Evolutionary conservation across 345 rosid genomes (phyloP).

Genomic region (Carallia brachiata): DNA sequence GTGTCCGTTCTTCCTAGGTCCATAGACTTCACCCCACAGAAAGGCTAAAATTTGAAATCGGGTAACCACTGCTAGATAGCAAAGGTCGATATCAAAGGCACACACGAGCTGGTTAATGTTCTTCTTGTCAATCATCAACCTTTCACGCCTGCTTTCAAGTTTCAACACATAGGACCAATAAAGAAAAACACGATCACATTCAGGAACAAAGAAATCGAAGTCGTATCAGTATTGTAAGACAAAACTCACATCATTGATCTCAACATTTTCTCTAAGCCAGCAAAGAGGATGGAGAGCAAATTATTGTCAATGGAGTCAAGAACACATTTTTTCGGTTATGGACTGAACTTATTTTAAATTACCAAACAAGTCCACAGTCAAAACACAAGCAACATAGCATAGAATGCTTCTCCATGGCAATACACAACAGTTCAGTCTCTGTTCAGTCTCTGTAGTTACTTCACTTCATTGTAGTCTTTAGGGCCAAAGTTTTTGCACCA

Average conservation of each 20-base stretch:
- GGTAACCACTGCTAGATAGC: no score
- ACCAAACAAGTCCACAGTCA: constrained; percentile 2
- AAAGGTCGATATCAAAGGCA: no score
- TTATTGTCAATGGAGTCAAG: constrained; percentile 4
- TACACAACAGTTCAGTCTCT: no score
- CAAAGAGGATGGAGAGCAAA: not conserved
- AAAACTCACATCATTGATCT: not conserved
- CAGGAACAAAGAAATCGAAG: not conserved
- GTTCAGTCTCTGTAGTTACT: constrained; percentile 8
- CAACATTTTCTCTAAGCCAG: not conserved
- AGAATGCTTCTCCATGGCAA: constrained; percentile 13
- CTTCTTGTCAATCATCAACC: no score
- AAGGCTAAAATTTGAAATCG: no score
- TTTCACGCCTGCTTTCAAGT: no score
- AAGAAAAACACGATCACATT: no score
- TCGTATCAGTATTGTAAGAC: not conserved
- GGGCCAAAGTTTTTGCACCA: constrained; percentile 99
- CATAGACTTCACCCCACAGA: no score
- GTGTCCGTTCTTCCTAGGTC: no score
- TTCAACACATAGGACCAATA: no score
- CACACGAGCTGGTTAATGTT: no score
- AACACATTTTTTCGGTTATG: not conserved
- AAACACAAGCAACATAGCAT: not conserved
- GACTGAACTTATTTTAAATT: constrained; percentile 12
- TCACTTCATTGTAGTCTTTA: constrained; percentile 54